Conservation (phyloP, 2,329 filamentous ascomycete genomes). For the Apiospora saccharicola region DNA sequence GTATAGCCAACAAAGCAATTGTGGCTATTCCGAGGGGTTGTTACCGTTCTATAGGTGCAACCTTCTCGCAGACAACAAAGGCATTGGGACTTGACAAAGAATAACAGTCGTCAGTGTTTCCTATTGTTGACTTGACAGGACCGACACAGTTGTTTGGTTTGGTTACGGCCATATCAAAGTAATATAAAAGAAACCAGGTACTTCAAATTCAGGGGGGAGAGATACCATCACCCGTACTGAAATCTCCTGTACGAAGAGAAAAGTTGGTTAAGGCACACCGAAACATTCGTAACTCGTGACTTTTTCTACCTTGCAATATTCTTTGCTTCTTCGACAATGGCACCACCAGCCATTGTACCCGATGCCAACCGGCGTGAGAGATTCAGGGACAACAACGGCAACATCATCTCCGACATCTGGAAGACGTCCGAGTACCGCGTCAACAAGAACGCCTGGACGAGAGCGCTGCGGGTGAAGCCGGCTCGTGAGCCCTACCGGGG, state of each 20-base stretch:
- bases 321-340: background rate
- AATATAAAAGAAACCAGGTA: background rate
- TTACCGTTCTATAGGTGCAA: background rate
- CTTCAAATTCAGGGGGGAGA: background rate
- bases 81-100: background rate
- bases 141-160: background rate
- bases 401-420: background rate
- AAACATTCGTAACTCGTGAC: too few relatives aligned
- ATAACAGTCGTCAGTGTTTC: background rate
- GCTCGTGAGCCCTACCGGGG: background rate
- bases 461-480: background rate
- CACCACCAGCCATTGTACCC: background rate
- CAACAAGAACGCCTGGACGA: background rate
- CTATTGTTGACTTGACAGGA: background rate
- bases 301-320: background rate
- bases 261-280: background rate
- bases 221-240: background rate
- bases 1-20: background rate
- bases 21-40: background rate
- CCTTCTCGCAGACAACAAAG: background rate
- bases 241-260: too few relatives aligned
- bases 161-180: background rate
- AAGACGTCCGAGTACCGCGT: background rate
- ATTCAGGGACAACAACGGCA: background rate
- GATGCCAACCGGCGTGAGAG: too few relatives aligned